Conservation (phyloP, 176 grass and related monocot species). For the Bonia amplexicaulis region DNA sequence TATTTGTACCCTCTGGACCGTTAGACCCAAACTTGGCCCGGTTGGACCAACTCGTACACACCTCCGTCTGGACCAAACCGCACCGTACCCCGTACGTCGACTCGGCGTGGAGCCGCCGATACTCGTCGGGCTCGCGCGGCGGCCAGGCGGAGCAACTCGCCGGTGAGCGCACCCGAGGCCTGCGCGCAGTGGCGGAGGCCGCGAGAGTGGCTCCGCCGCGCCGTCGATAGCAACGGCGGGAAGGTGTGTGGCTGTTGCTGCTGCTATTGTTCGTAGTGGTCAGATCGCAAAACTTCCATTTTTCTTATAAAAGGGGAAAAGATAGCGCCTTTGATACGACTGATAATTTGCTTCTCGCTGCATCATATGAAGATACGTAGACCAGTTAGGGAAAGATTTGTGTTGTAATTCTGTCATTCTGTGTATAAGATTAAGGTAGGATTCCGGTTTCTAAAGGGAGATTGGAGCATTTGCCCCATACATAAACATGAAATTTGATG, state of each 20-base stretch:
- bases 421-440: neutral
- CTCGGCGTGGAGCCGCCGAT: neutral
- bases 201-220: neutral
- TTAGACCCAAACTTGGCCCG: neutral
- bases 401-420: neutral
- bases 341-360: neutral
- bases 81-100: no score
- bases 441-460: slow-evolving; percentile 16
- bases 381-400: neutral
- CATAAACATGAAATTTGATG: no score
- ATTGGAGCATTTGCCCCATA: no score
- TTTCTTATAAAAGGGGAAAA: neutral
- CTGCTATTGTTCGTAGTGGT: neutral
- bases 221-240: neutral
- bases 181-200: neutral
- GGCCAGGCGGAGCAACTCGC: neutral
- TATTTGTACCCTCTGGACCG: neutral
- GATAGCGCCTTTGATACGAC: neutral
- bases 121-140: neutral
- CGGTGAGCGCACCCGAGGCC: neutral
- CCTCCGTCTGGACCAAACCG: neutral
- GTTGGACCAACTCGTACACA: neutral
- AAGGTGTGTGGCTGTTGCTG: slow-evolving; percentile 13
- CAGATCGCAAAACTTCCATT: neutral
- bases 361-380: neutral